Conservation (phyloP, 495 filamentous ascomycete species). For the Chaetomium cochliodes region DNA sequence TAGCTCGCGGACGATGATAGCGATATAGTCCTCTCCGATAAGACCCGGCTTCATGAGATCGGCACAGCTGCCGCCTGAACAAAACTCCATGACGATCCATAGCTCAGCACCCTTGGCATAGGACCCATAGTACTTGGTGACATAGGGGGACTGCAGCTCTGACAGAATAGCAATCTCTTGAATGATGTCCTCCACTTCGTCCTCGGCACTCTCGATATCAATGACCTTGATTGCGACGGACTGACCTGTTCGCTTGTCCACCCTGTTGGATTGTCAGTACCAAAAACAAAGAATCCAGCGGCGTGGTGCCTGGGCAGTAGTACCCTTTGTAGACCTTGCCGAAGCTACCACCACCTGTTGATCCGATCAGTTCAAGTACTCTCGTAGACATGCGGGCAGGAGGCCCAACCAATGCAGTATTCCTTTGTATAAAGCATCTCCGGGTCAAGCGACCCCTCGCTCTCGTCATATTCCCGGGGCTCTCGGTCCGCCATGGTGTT, state of each 20-base stretch:
- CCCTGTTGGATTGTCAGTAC: slow-evolving; percentile 52
- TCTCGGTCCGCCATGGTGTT: slow-evolving; percentile 43
- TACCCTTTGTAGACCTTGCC: slow-evolving; percentile 96
- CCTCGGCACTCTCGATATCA: slow-evolving; percentile 96
- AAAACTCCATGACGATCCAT: slow-evolving; percentile 98
- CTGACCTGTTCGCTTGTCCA: slow-evolving; percentile 80
- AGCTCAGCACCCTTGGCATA: slow-evolving; percentile 92
- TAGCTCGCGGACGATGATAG: slow-evolving; percentile 87
- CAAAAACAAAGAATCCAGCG: not conserved
- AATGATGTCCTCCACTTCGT: slow-evolving; percentile 98
- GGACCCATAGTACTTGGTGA: slow-evolving; percentile 95
- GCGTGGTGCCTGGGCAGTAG: not conserved
- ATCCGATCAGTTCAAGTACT: slow-evolving; percentile 13
- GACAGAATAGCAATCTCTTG: slow-evolving; percentile 96
- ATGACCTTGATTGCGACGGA: slow-evolving; percentile 94
- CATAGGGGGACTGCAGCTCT: slow-evolving; percentile 87
- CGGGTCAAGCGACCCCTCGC: slow-evolving; percentile 63
- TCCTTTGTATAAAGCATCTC: slow-evolving; percentile 90
- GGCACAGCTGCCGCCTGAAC: slow-evolving; percentile 86
- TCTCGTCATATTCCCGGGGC: slow-evolving; percentile 41
- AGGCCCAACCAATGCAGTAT: slow-evolving; percentile 76
- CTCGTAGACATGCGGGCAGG: not conserved
- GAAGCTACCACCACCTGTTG: slow-evolving; percentile 78
- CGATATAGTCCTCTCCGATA: slow-evolving; percentile 92
- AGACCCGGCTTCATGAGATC: slow-evolving; percentile 88